Evolutionary conservation across 1,284 basidiomycete species (phyloP).

Genomic region (Chalciporus sp.): DNA sequence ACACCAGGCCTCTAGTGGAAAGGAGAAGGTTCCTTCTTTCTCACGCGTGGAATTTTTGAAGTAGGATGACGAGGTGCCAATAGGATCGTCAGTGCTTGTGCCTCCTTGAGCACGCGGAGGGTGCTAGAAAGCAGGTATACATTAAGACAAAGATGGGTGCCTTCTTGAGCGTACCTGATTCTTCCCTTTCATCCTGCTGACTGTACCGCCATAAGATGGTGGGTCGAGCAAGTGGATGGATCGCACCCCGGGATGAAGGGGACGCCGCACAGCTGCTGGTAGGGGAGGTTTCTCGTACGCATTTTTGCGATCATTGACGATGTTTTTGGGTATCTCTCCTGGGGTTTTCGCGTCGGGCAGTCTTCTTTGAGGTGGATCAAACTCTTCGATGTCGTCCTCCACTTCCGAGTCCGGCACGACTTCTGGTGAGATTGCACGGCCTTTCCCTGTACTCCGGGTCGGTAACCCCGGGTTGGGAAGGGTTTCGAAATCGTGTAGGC

Average conservation of each 20-base stretch:
- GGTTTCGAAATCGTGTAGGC: conserved; percentile 29
- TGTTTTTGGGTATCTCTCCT: conserved; percentile 22
- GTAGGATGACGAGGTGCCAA: conserved; percentile 34
- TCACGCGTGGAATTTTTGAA: conserved; percentile 20
- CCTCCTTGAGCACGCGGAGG: neutral
- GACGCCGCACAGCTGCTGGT: conserved; percentile 11
- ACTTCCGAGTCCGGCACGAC: conserved; percentile 26
- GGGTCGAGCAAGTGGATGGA: conserved; percentile 16
- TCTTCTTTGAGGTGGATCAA: conserved; percentile 1
- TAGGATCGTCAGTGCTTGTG: conserved; percentile 10
- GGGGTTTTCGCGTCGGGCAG: neutral
- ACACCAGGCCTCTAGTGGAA: conserved; percentile 31
- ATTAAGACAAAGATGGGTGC: conserved; percentile 3
- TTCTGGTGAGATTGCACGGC: conserved; percentile 7
- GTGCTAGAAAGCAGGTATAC: conserved; percentile 9
- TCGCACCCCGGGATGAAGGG: neutral
- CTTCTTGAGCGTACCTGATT: conserved; percentile 22
- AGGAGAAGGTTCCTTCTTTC: conserved; percentile 1
- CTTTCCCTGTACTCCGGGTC: conserved; percentile 28
- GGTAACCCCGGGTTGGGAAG: conserved; percentile 13
- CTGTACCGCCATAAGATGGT: neutral
- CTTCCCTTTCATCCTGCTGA: conserved; percentile 29
- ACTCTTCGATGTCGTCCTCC: conserved; percentile 27
- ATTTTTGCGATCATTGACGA: conserved; percentile 11
- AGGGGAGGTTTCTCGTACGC: conserved; percentile 11